Evolutionary conservation across 2,329 filamentous ascomycete genomes (phyloP), one percentile per base, ranked within the genome.

Genomic region (Aspergillus costaricaensis): DNA sequence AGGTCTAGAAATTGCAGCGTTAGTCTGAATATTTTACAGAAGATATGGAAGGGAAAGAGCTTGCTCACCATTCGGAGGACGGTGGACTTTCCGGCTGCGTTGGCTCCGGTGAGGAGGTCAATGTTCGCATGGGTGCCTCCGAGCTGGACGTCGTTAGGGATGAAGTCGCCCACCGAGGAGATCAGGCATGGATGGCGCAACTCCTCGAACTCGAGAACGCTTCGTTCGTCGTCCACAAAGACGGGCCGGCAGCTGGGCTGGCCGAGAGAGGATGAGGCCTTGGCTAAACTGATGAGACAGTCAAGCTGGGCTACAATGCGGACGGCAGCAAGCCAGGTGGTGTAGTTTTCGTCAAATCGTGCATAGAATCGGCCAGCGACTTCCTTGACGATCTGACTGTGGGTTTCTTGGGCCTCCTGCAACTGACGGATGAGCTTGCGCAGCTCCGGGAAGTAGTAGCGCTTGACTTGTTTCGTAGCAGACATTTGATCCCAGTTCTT

Each of bases 61-160:
- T 76, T 85, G 78, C 80, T 21, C 23, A 91, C 89, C 95, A 98
- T 98, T 72, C 95, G 88, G 32, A 99, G 84, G 47, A 99, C 87
- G 1, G 95, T 99, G 1, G 95, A 98, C 79, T 99, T 99, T 72
- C 95, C 95, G 52, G 95, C 95, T 8, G 95, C 95, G 72, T 99
- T 99, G 62, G 95, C 95, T 73, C 95, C 95, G 1, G 95, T 99
- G 41, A 99, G 85, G 30, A 99, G 82, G 68, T 91, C 92, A 68
- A 99, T 94, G 70, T 94, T 97, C 56, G 92, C 83, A 7, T 84
- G 82, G 9, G 88, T 82, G 5, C 95, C 95, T 61, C 95, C 95
- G 3, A 99, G 86, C 61, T 87, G 86, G 65, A 99, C 87, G 72
- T 97, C 91, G 70, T 99, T 99, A 4, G 95, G 95, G 62, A 99